A percentile compares a stretch with the other conserved stretches of the same genome.
These are phyloP conservation scores for Aphanocladium album DNA, from an alignment of 2,329 filamentous ascomycete species.

Conservation along the genomic window DNA sequence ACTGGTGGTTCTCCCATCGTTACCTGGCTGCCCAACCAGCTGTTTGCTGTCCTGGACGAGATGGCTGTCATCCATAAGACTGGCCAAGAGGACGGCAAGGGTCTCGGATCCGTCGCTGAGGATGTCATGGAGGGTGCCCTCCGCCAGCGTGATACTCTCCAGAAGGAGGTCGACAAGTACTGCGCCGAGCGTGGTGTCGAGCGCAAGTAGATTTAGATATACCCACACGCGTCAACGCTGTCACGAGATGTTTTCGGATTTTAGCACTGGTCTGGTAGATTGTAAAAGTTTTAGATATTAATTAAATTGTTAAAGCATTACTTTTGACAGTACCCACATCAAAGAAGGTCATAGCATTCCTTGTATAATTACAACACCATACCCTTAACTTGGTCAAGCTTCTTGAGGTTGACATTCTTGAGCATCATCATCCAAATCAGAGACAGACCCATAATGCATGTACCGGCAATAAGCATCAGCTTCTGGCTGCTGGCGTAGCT, in stretches of 20 bases:
- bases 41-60: constrained; percentile 66
- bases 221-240: not conserved
- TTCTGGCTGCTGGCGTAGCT: constrained; percentile 45
- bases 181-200: constrained; percentile 55
- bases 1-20: constrained; percentile 79
- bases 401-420: constrained; percentile 26
- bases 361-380: not conserved
- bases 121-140: constrained; percentile 64
- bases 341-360: not conserved
- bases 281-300: not conserved
- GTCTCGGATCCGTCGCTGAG: constrained; percentile 42
- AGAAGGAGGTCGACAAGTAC: constrained; percentile 72
- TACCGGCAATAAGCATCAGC: constrained; percentile 33
- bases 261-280: not conserved
- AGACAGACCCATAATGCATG: constrained; percentile 23
- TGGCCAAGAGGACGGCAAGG: constrained; percentile 32
- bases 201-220: constrained; percentile 10
- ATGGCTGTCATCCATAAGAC: constrained; percentile 57
- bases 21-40: constrained; percentile 79
- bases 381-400: constrained; percentile 28
- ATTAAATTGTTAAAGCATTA: constrained; percentile 1
- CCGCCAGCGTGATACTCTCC: constrained; percentile 59
- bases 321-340: not conserved
- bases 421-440: constrained; percentile 26
- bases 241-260: not conserved